Percentiles rank a stretch among this genome's conserved stretches.
phyloP scores from a whole-genome alignment of 192 early-diverging fungal genomes.

The Polychytrium aggregatum region DNA sequence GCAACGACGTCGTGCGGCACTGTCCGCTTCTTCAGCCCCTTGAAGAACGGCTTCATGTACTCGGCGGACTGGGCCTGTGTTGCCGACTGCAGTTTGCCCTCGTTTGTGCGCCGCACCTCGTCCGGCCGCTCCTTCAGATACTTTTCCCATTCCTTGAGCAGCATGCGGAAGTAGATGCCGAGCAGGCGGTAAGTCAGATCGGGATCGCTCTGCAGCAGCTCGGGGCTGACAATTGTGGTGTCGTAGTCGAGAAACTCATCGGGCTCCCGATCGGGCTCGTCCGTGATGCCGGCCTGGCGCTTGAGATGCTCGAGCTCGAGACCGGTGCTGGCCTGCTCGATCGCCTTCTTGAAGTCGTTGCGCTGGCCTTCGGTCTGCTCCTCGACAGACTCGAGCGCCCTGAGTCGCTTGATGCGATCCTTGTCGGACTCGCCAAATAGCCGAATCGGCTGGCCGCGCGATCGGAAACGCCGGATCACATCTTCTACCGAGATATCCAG shows the following conservation, averaged over 20 bases:
- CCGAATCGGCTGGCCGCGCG: constrained; percentile 78
- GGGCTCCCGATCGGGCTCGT: constrained; percentile 28
- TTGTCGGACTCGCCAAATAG: constrained; percentile 84
- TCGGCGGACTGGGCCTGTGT: constrained; percentile 76
- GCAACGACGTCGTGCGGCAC: constrained; percentile 79
- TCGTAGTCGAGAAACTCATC: constrained; percentile 56
- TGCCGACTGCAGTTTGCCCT: constrained; percentile 72
- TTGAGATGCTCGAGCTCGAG: constrained; percentile 64
- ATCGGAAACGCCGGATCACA: constrained; percentile 67
- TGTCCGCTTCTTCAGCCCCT: constrained; percentile 59
- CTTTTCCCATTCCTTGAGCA: constrained; percentile 79
- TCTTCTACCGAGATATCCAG: too few species aligned
- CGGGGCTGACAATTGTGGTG: constrained; percentile 56
- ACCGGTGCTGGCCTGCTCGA: constrained; percentile 74
- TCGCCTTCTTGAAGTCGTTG: constrained; percentile 78
- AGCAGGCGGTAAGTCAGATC: constrained; percentile 64
- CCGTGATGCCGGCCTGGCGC: constrained; percentile 28
- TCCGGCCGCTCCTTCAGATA: constrained; percentile 64
- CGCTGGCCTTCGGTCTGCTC: constrained; percentile 68
- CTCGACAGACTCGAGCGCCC: constrained; percentile 70
- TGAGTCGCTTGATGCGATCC: constrained; percentile 67
- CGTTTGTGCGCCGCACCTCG: constrained; percentile 63
- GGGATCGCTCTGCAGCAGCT: constrained; percentile 64
- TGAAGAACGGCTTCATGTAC: constrained; percentile 87
- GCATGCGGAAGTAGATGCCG: constrained; percentile 72